Base-by-base conservation (phyloP, 495 filamentous ascomycete genomes). In the Cenococcum geophilum region DNA sequence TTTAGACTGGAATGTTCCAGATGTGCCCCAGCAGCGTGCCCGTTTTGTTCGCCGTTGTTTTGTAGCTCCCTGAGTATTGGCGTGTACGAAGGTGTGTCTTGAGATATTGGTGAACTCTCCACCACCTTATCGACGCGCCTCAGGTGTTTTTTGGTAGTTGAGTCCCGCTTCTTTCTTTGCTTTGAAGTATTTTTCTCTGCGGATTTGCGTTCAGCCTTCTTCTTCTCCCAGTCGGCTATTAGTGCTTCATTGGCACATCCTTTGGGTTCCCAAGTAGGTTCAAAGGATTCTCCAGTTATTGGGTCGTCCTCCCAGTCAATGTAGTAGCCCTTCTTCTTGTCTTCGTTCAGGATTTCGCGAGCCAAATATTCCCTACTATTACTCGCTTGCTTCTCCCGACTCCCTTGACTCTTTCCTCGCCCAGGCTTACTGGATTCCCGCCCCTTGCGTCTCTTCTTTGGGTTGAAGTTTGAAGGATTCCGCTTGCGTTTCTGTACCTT, bases 241-340 rank as follows among this genome's bases (percentile, higher is more conserved):
- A 56, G 32, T 18, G 16, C 54, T 20, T 56, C 32, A 56, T 37
- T 56, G 34, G 54, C 54, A 25, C 36, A n/a, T 56, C 11, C 23
- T 9, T 56, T 56, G 8, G 32, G 32, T 25, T 56, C 54, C 54
- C 54, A 56, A 40, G 54, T 56, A 32, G 54, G 54, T 12, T 56
- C 32, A 32, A 36, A 56, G 16, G 23, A 14, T 43, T 56, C 37
- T 6, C 54, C 54, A n/a, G 49, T 52, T 2, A 12, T 40, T 4
- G 54, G 54, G 32, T 56, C 6, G 27, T 6, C 6, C n/a, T 37
- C 32, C 54, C 54, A 56, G 6, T 34, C 32, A 40, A 56, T 56
- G 16, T 27, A n/a, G 37, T 56, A 56, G 27, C 27, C 27, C 27
- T 43, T 43, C 37, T 32, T 56, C 54, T 56, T 56, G 32, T 40